Evolutionary conservation across 2,329 filamentous ascomycete genomes (phyloP), one percentile per base, ranked within the genome.

Genomic region (Lachnellula subtilissima): DNA sequence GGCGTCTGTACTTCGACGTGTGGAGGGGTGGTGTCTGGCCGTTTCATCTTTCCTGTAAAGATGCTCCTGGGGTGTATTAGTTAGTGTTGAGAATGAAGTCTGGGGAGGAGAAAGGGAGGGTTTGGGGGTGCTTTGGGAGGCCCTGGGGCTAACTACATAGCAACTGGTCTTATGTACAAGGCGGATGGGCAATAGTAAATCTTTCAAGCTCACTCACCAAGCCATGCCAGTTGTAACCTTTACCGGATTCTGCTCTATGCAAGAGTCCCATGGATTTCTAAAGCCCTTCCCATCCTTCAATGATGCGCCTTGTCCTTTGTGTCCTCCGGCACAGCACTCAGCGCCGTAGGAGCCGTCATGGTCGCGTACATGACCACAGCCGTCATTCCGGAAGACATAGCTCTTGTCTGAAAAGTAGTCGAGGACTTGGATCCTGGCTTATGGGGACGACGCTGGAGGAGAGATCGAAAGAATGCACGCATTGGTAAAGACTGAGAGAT

Each of bases 1-100:
- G 85, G 84, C 50, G 76, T 78, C 32, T 71, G 77, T n/a, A 88
- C 78, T 2, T 79, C 73, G 2, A 87, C 81, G 0, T 82, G 85
- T 2, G 83, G 83, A 6, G 82, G 80, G 2, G 79, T 82, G 1
- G 82, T 86, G 61, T 86, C 79, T 12, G 85, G 85, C 5, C 23
- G 56, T 49, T 64, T 63, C 2, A 61, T 17, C 19, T 58, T 58
- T 23, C 67, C 66, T 40, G 62, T 59, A 19, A 69, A 3, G 45
- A 54, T 55, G 11, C 47, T 52, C 58, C 65, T 65, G 47, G 23
- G 32, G 32, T 22, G 0, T n/a, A 17, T 6, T 11, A 32, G 28
- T 32, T 32, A 9, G 28, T 9, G 28, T 32, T 32, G 28, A 32
- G 28, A 11, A 11, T 11, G 28, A 32, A 32, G 9, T 32, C 28